Evolutionary conservation across 169 alveolate genomes (phyloP).

Genomic region (Neospora caninum): DNA sequence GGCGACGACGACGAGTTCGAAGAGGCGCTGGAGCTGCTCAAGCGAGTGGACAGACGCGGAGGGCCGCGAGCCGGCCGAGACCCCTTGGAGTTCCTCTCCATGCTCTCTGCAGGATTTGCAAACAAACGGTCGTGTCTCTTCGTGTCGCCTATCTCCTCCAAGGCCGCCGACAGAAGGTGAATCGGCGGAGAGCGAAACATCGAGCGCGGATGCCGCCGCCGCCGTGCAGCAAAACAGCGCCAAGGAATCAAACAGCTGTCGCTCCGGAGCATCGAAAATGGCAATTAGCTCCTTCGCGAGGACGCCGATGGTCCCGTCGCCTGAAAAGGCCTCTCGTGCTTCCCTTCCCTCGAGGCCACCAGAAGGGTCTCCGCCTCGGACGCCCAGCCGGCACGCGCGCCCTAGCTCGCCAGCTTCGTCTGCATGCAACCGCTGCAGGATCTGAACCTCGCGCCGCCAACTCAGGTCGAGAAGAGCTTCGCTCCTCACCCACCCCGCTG

Average conservation of each 20-base stretch:
- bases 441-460: not conserved
- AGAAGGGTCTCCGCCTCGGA: not conserved
- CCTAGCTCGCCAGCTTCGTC: not conserved
- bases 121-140: not conserved
- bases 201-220: not conserved
- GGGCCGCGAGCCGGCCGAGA: not conserved
- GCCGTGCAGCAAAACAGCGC: slow-evolving; percentile 27
- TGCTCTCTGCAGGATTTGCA: not conserved
- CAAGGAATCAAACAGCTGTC: not conserved
- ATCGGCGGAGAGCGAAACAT: not conserved
- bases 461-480: not conserved
- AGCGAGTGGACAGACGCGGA: not conserved
- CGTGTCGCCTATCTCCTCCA: not conserved
- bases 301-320: not conserved
- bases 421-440: not conserved
- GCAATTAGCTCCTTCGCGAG: not conserved
- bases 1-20: not conserved
- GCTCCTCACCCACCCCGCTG: not conserved
- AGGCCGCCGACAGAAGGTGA: not conserved
- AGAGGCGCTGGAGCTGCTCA: not conserved
- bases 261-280: slow-evolving; percentile 1
- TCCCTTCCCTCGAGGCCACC: not conserved
- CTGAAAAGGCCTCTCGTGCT: not conserved
- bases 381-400: not conserved
- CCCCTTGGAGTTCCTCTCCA: not conserved